A percentile compares a stretch with the other conserved stretches of the same genome.
These are phyloP conservation scores for Tanacetum coccineum DNA, from an alignment of 129 eudicot genomes.

Conservation along the genomic window DNA sequence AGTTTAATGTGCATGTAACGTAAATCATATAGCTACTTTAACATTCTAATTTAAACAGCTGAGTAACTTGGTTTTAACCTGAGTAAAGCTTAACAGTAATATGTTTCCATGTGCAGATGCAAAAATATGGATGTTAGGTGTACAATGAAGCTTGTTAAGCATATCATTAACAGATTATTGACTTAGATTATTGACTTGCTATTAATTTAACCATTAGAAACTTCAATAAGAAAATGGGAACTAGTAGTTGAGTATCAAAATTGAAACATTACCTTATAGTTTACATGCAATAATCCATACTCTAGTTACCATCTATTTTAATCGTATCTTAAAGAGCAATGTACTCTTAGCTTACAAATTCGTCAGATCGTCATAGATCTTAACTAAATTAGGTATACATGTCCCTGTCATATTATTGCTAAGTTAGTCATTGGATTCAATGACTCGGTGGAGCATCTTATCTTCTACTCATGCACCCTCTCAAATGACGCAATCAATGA, in stretches of 20 bases:
- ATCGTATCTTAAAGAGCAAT: not conserved
- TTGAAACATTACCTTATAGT: not conserved
- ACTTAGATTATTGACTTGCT: no score
- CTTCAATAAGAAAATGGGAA: not conserved
- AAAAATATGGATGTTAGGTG: not conserved
- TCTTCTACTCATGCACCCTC: slow-evolving; percentile 7
- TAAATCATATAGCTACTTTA: not conserved
- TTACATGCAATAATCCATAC: no score
- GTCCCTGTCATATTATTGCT: not conserved
- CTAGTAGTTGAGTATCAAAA: not conserved
- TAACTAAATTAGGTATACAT: not conserved
- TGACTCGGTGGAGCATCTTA: slow-evolving; percentile 9
- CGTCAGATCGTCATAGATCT: not conserved
- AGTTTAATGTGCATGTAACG: not conserved
- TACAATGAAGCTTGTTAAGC: not conserved
- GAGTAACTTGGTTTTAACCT: not conserved
- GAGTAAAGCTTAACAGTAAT: not conserved
- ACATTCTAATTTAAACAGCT: not conserved
- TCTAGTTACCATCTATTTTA: no score
- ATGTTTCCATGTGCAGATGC: not conserved
- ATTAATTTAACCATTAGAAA: not conserved
- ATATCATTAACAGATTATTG: not conserved
- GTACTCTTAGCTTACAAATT: not conserved
- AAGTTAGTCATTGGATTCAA: not conserved
- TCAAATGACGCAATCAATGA: not conserved